These are phyloP conservation scores for Colletotrichum phormii DNA, from an alignment of 2,329 filamentous ascomycete species.

Conservation along the genomic window DNA sequence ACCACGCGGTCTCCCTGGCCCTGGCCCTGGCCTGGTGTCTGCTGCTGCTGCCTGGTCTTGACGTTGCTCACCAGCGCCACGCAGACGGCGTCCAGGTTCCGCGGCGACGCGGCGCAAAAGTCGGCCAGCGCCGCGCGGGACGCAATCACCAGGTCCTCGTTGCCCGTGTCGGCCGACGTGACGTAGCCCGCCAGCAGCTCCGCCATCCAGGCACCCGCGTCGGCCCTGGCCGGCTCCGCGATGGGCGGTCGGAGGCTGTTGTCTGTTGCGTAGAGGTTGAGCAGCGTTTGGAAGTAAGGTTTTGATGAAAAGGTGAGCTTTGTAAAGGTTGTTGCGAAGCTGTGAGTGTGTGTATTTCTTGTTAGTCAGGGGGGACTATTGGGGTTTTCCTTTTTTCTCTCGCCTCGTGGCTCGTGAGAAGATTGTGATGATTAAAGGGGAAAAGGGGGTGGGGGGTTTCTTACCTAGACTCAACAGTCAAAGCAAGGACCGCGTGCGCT, in stretches of 20 bases:
- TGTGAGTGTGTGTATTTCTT: too few species aligned
- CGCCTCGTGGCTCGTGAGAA: neutral
- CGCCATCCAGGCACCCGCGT: conserved; percentile 55
- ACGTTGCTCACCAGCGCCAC: conserved; percentile 66
- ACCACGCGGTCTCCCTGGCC: conserved; percentile 70
- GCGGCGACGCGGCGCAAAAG: conserved; percentile 58
- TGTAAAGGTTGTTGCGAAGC: conserved; percentile 47
- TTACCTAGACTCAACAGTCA: conserved; percentile 60
- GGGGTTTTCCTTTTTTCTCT: too few species aligned
- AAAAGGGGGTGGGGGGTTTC: conserved; percentile 36
- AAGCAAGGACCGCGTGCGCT: conserved; percentile 66
- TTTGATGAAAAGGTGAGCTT: conserved; percentile 67
- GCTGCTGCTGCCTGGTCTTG: conserved; percentile 50
- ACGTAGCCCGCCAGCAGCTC: conserved; percentile 75
- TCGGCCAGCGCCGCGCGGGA: conserved; percentile 73
- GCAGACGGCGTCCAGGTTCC: conserved; percentile 58
- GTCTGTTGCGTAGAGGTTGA: conserved; percentile 55
- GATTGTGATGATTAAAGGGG: too few species aligned
- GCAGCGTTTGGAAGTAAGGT: conserved; percentile 67
- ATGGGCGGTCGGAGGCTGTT: conserved; percentile 52
- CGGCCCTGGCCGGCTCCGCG: conserved; percentile 46
- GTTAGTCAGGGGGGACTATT: too few species aligned
- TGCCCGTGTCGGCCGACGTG: conserved; percentile 81
- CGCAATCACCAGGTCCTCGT: conserved; percentile 78
- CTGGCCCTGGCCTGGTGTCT: conserved; percentile 60